A percentile compares a stretch with the other conserved stretches of the same genome.
Conservation (phyloP, 352 stramenopile genomes). For the Pythium phragmiticola region DNA sequence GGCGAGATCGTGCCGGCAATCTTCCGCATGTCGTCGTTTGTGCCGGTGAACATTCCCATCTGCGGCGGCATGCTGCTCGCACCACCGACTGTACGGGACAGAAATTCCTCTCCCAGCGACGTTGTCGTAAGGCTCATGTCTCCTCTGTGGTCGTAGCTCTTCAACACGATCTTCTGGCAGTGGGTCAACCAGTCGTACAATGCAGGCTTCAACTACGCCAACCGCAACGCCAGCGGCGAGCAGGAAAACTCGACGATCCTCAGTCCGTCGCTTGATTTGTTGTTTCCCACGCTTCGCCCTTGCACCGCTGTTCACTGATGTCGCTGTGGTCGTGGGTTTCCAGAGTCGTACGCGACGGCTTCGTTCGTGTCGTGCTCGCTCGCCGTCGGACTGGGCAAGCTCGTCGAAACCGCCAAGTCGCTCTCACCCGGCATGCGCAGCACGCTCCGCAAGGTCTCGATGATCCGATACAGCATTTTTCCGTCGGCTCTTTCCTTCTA, state of each 20-base stretch:
- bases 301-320: too few species aligned
- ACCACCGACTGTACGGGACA: slow-evolving; percentile 48
- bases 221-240: slow-evolving; percentile 81
- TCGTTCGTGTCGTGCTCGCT: slow-evolving; percentile 78
- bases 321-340: background rate
- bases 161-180: slow-evolving; percentile 87
- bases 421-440: slow-evolving; percentile 63
- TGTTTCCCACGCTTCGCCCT: too few species aligned
- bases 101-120: background rate
- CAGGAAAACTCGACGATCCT: slow-evolving; percentile 74
- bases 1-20: slow-evolving; percentile 61
- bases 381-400: slow-evolving; percentile 72
- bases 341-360: slow-evolving; percentile 78
- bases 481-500: too few species aligned
- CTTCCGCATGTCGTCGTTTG: slow-evolving; percentile 82
- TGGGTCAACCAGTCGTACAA: slow-evolving; percentile 91
- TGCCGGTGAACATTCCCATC: slow-evolving; percentile 88
- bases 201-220: slow-evolving; percentile 88
- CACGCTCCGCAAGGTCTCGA: slow-evolving; percentile 57
- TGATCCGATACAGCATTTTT: too few species aligned
- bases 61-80: slow-evolving; percentile 84
- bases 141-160: slow-evolving; percentile 19
- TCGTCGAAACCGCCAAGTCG: slow-evolving; percentile 71
- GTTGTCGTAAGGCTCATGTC: background rate
- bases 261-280: slow-evolving; percentile 39